A percentile compares a stretch with the other conserved stretches of the same genome.
Evolutionary conservation across 1,284 basidiomycete species (phyloP).

Genomic region (Amylostereum areolatum): DNA sequence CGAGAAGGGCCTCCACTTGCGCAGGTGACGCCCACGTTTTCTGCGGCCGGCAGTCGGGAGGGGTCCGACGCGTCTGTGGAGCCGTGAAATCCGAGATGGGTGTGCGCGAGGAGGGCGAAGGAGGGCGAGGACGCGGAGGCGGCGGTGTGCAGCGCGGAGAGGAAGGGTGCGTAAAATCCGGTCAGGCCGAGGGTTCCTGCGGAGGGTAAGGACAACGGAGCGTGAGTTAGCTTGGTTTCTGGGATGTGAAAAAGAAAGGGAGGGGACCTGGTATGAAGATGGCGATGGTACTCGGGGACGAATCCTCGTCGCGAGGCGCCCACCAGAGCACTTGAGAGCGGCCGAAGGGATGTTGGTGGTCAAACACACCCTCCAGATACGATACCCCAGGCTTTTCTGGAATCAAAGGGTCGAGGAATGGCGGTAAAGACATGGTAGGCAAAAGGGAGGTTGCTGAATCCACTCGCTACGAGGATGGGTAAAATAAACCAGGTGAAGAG

Average conservation of each 20-base stretch:
- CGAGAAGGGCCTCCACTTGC: conserved; percentile 44
- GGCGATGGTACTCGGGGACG: conserved; percentile 24
- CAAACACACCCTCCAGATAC: too few species aligned
- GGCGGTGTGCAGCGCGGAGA: conserved; percentile 41
- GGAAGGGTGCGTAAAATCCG: conserved; percentile 53
- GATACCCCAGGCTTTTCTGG: too few species aligned
- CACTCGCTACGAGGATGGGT: too few species aligned
- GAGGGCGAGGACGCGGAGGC: conserved; percentile 25
- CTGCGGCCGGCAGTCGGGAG: too few species aligned
- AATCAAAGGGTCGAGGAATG: too few species aligned
- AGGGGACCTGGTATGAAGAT: conserved; percentile 60
- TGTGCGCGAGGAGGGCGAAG: conserved; percentile 46
- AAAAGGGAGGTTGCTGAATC: too few species aligned
- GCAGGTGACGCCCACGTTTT: conserved; percentile 30
- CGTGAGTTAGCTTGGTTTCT: too few species aligned
- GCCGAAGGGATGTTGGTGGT: conserved; percentile 26
- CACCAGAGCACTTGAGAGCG: conserved; percentile 50
- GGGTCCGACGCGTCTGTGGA: too few species aligned
- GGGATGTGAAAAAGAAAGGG: too few species aligned
- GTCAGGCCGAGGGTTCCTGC: conserved; percentile 59
- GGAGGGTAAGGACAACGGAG: too few species aligned
- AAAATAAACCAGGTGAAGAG: too few species aligned
- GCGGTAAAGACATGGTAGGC: too few species aligned
- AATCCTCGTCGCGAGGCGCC: conserved; percentile 28
- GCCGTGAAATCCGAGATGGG: conserved; percentile 45